phyloP scores from a whole-genome alignment of 805 yeast genomes.

The Barnettozyma populi region DNA sequence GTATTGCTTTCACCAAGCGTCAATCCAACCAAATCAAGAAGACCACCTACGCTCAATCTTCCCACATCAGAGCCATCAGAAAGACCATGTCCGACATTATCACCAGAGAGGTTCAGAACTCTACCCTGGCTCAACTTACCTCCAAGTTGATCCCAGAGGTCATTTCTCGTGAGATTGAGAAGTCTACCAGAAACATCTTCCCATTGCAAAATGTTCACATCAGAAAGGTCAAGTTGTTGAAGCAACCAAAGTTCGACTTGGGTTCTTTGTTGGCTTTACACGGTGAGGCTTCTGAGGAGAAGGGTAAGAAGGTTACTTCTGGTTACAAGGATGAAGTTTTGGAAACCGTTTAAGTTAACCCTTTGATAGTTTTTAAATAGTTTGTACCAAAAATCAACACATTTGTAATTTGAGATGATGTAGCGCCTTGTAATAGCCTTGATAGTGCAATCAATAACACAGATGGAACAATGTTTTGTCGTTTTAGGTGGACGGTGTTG shows the following conservation, averaged over 20 bases:
- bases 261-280: constrained; percentile 94
- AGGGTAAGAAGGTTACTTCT: constrained; percentile 91
- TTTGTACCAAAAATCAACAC: constrained; percentile 11
- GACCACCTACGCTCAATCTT: constrained; percentile 96
- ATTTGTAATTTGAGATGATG: constrained; percentile 7
- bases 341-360: constrained; percentile 74
- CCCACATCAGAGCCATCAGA: constrained; percentile 96
- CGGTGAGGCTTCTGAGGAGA: constrained; percentile 95
- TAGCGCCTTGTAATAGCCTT: not conserved
- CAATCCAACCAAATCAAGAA: constrained; percentile 95
- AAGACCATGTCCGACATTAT: constrained; percentile 94
- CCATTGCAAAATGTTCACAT: constrained; percentile 98
- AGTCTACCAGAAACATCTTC: constrained; percentile 89
- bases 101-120: constrained; percentile 93
- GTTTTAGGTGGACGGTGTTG: too few species aligned
- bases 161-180: constrained; percentile 97
- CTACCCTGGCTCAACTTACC: constrained; percentile 93
- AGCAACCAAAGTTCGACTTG: constrained; percentile 98
- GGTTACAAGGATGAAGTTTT: constrained; percentile 99
- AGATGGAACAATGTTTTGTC: too few species aligned
- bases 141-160: constrained; percentile 98
- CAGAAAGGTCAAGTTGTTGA: constrained; percentile 97
- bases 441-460: too few species aligned
- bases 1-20: constrained; percentile 98
- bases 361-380: constrained; percentile 12